These are phyloP conservation scores for Lichina pygmaea DNA, from an alignment of 495 filamentous ascomycete genomes.

Conservation along the genomic window DNA sequence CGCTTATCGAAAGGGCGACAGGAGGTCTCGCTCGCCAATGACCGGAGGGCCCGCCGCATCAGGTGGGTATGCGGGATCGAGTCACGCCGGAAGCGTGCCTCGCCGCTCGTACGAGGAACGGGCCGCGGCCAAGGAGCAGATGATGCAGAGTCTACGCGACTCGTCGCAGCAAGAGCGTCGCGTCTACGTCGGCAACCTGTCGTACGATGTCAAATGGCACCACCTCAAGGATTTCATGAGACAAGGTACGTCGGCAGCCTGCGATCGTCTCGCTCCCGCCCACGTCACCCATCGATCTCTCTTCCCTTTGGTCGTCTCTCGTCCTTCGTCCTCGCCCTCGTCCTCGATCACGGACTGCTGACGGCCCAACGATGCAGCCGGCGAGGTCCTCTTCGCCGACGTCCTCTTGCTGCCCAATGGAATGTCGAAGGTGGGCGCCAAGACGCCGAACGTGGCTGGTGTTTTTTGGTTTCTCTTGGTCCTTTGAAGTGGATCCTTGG, in stretches of 20 bases:
- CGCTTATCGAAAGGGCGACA: slow-evolving; percentile 61
- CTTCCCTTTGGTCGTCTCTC: too few species aligned
- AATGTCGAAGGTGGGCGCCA: slow-evolving; percentile 99
- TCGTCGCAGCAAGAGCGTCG: slow-evolving; percentile 94
- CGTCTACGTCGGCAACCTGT: slow-evolving; percentile 96
- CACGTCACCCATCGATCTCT: background rate
- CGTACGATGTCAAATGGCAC: slow-evolving; percentile 99
- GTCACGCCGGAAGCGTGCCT: slow-evolving; percentile 31
- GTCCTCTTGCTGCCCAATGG: slow-evolving; percentile 99
- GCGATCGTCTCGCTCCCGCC: slow-evolving; percentile 1
- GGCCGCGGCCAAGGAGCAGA: slow-evolving; percentile 62
- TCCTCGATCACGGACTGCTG: background rate
- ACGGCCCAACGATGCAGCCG: slow-evolving; percentile 28
- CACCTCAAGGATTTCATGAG: slow-evolving; percentile 99
- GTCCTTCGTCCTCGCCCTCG: too few species aligned
- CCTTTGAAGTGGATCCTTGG: slow-evolving; percentile 68
- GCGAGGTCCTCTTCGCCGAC: slow-evolving; percentile 98
- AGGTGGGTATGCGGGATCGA: slow-evolving; percentile 36
- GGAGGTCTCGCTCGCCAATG: slow-evolving; percentile 64
- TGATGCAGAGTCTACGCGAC: slow-evolving; percentile 83
- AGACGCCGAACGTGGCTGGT: slow-evolving; percentile 69
- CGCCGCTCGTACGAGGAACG: slow-evolving; percentile 63
- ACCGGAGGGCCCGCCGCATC: slow-evolving; percentile 40
- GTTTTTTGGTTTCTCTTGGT: slow-evolving; percentile 34
- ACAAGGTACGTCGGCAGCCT: slow-evolving; percentile 43